Evolutionary conservation across 345 rosid genomes (phyloP).

Genomic region (Pseudoturritis turrita): DNA sequence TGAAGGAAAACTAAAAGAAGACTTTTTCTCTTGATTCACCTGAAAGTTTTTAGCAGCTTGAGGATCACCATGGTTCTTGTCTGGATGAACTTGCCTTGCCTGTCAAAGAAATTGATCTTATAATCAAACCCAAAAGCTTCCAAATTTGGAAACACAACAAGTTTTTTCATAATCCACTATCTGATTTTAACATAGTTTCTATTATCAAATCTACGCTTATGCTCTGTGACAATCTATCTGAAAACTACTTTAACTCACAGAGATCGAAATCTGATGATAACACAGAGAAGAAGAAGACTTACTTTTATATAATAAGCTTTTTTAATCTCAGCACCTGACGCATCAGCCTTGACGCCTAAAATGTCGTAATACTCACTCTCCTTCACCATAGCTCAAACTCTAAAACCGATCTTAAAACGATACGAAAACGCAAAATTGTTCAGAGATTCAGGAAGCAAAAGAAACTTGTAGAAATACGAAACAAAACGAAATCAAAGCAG

Average conservation of each 20-base stretch:
- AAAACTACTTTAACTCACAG: neutral
- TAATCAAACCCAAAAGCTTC: neutral
- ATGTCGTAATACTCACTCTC: conserved; percentile 67
- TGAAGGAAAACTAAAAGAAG: neutral
- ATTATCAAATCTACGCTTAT: neutral
- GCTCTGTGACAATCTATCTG: neutral
- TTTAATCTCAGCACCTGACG: conserved; percentile 74
- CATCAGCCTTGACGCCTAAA: conserved; percentile 68
- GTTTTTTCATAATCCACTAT: neutral
- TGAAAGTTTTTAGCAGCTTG: conserved; percentile 90
- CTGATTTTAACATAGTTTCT: neutral
- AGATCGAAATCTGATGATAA: neutral
- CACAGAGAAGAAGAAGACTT: neutral
- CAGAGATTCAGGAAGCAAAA: neutral
- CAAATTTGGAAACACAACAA: neutral
- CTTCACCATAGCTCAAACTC: conserved; percentile 50
- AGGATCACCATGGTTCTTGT: conserved; percentile 88
- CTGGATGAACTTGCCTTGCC: conserved; percentile 97
- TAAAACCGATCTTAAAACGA: neutral
- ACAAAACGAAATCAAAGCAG: neutral
- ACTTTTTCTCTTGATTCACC: conserved; percentile 32
- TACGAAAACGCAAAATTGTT: neutral
- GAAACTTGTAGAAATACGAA: neutral
- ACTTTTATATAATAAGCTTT: conserved; percentile 93
- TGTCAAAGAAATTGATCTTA: conserved; percentile 21